Evolutionary conservation across 306 rosid genomes (phyloP).

Genomic region (Abrus pulchellus): DNA sequence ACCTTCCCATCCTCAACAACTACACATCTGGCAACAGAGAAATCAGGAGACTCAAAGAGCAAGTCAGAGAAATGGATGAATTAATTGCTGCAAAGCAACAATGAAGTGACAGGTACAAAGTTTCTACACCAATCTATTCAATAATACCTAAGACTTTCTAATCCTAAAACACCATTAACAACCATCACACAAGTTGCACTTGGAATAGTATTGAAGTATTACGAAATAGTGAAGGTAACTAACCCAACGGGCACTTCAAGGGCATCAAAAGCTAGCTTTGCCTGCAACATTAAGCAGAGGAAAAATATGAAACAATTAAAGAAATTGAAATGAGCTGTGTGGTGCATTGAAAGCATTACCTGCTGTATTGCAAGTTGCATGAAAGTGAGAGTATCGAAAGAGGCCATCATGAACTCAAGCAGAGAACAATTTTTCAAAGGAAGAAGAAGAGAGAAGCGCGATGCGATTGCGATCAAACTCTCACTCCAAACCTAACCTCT

Average conservation of each 20-base stretch:
- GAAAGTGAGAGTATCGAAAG: slow-evolving; percentile 44
- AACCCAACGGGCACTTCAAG: slow-evolving; percentile 98
- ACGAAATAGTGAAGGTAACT: slow-evolving; percentile 32
- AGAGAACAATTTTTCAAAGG: background rate
- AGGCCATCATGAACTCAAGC: slow-evolving; percentile 33
- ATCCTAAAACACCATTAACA: slow-evolving; percentile 20
- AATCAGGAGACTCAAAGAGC: too few species aligned
- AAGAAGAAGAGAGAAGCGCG: too few species aligned
- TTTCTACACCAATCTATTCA: background rate
- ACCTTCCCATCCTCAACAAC: slow-evolving; percentile 80
- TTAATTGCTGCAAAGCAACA: background rate
- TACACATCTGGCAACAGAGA: slow-evolving; percentile 71
- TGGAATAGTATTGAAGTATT: background rate
- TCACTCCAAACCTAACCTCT: too few species aligned
- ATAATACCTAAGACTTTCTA: slow-evolving; percentile 4
- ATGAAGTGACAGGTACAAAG: background rate
- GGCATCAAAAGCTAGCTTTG: slow-evolving; percentile 69
- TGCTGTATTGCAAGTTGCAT: slow-evolving; percentile 84
- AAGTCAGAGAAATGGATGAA: too few species aligned
- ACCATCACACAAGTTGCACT: background rate
- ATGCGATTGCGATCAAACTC: too few species aligned
- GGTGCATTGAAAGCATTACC: slow-evolving; percentile 49
- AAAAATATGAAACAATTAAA: background rate
- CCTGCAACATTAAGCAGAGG: slow-evolving; percentile 55
- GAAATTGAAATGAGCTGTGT: background rate